phyloP scores from a whole-genome alignment of 108 stramenopile genomes.

The Nitzschia sp. region DNA sequence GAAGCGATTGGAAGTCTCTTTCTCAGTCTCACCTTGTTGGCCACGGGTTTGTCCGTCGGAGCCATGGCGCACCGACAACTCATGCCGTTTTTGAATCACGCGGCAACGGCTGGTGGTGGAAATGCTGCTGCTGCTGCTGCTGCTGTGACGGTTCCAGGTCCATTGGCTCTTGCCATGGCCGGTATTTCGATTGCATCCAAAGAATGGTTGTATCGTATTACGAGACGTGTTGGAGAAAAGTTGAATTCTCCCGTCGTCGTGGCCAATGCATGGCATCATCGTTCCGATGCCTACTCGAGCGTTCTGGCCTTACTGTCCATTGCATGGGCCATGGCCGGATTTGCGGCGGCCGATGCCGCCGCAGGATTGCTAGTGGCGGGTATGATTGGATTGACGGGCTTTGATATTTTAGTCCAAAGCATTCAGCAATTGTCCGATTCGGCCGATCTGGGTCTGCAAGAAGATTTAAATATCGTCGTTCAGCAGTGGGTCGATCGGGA shows the following conservation, averaged over 20 bases:
- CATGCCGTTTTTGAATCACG: constrained; percentile 36
- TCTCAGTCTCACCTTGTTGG: constrained; percentile 88
- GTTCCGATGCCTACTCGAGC: constrained; percentile 93
- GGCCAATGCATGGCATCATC: constrained; percentile 99
- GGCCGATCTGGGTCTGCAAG: constrained; percentile 59
- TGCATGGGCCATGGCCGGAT: constrained; percentile 74
- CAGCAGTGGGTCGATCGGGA: constrained; percentile 27
- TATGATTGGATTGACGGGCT: constrained; percentile 92
- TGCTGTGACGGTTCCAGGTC: constrained; percentile 54
- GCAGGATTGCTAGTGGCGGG: constrained; percentile 94
- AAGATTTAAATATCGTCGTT: constrained; percentile 18
- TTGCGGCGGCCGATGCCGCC: constrained; percentile 83
- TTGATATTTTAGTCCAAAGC: constrained; percentile 82
- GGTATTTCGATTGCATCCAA: constrained; percentile 84
- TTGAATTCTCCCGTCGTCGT: constrained; percentile 91
- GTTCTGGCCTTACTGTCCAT: constrained; percentile 90
- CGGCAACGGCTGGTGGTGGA: constrained; percentile 39
- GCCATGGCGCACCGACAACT: constrained; percentile 67
- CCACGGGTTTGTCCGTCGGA: constrained; percentile 86
- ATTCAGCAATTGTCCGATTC: constrained; percentile 88
- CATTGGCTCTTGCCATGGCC: constrained; percentile 85
- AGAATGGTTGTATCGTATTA: constrained; percentile 92
- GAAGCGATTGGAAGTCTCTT: constrained; percentile 91
- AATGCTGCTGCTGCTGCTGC: constrained; percentile 33
- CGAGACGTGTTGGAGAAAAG: constrained; percentile 77